Percentiles rank a stretch among this genome's conserved stretches.
These are phyloP conservation scores for Diplocarpon rosae DNA, from an alignment of 2,329 filamentous ascomycete genomes.

Conservation along the genomic window DNA sequence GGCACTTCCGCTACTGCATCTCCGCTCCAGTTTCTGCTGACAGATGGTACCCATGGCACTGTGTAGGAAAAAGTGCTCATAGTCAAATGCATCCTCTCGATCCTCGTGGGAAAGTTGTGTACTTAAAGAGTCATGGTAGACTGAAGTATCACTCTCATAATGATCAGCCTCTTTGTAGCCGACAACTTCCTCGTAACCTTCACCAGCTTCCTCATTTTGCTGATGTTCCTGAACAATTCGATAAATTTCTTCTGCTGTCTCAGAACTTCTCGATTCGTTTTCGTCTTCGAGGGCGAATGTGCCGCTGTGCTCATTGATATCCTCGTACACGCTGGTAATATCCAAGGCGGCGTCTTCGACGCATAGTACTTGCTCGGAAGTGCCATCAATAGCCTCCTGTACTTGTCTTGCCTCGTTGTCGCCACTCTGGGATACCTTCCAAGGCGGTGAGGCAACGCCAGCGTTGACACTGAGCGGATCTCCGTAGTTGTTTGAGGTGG, in stretches of 20 bases:
- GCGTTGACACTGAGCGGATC: slow-evolving; percentile 22
- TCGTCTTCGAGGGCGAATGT: not conserved
- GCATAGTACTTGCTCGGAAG: not conserved
- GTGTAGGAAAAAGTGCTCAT: slow-evolving; percentile 90
- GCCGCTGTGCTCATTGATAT: slow-evolving; percentile 16
- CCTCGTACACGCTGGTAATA: slow-evolving; percentile 23
- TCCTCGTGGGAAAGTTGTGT: slow-evolving; percentile 74
- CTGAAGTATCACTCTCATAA: slow-evolving; percentile 48
- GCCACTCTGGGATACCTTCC: slow-evolving; percentile 13
- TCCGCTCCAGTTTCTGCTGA: slow-evolving; percentile 35
- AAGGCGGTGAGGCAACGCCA: slow-evolving; percentile 17
- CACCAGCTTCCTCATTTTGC: slow-evolving; percentile 11
- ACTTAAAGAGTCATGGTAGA: slow-evolving; percentile 50
- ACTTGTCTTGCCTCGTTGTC: slow-evolving; percentile 3
- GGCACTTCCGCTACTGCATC: slow-evolving; percentile 43
- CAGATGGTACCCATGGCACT: slow-evolving; percentile 77
- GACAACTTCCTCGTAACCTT: slow-evolving; percentile 28
- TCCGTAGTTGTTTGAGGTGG: slow-evolving; percentile 17
- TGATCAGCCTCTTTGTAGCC: slow-evolving; percentile 29
- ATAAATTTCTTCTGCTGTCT: slow-evolving; percentile 5
- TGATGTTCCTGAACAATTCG: slow-evolving; percentile 8
- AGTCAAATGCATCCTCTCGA: slow-evolving; percentile 89
- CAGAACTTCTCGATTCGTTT: not conserved
- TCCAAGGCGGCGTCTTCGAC: slow-evolving; percentile 20
- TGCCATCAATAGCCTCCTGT: not conserved